Conservation (phyloP, 805 yeast genomes). For the Maudiozyma saulgeensis region DNA sequence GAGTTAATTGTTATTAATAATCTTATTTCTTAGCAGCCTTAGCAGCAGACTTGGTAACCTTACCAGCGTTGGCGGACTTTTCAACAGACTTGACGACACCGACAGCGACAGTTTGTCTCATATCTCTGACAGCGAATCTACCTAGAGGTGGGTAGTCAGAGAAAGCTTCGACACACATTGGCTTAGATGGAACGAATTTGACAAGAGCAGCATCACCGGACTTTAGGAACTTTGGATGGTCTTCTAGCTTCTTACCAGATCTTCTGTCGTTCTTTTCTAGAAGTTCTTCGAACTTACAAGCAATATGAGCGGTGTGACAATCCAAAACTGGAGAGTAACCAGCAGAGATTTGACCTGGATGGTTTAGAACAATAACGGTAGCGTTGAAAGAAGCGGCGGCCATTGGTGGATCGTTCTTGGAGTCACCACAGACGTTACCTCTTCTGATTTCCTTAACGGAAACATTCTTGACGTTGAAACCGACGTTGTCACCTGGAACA, state of each 20-base stretch:
- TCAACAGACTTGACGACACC: slow-evolving; percentile 97
- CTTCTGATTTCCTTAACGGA: slow-evolving; percentile 83
- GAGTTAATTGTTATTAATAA: neutral
- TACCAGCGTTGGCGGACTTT: slow-evolving; percentile 66
- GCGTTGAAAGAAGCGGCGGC: slow-evolving; percentile 75
- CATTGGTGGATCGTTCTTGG: slow-evolving; percentile 81
- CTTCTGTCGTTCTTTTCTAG: slow-evolving; percentile 82
- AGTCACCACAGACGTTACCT: slow-evolving; percentile 90
- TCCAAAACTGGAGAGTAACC: slow-evolving; percentile 89
- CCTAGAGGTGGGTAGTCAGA: slow-evolving; percentile 94
- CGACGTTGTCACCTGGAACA: slow-evolving; percentile 86
- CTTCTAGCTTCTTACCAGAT: slow-evolving; percentile 86
- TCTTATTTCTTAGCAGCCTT: slow-evolving; percentile 29
- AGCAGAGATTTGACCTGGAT: slow-evolving; percentile 84
- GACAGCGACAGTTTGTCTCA: slow-evolving; percentile 99
- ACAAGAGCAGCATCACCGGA: slow-evolving; percentile 96
- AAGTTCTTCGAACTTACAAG: slow-evolving; percentile 76
- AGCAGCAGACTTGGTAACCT: slow-evolving; percentile 40
- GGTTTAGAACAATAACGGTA: slow-evolving; percentile 81
- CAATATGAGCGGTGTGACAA: slow-evolving; percentile 87
- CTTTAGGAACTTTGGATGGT: slow-evolving; percentile 85
- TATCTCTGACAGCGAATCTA: slow-evolving; percentile 98
- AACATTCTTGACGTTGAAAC: slow-evolving; percentile 85
- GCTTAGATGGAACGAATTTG: slow-evolving; percentile 77
- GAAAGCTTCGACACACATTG: slow-evolving; percentile 92